A percentile compares a stretch with the other conserved stretches of the same genome.
Evolutionary conservation across 176 grass and related monocot genomes (phyloP).

Genomic region (Carex myosuroides): DNA sequence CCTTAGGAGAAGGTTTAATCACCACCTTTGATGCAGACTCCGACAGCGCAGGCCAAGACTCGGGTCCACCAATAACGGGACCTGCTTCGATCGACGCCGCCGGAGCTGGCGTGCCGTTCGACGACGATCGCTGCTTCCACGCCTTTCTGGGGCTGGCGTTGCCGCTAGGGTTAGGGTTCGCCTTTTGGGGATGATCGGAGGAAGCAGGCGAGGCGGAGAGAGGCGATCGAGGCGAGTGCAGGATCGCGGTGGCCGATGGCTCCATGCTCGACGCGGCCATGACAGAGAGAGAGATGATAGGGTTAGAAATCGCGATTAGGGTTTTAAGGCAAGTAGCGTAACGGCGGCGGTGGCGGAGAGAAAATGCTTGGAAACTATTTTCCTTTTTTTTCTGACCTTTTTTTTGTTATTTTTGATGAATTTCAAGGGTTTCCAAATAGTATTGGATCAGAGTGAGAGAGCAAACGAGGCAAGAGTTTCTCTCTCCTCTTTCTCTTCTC

Average conservation of each 20-base stretch:
- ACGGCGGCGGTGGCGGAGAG: conserved; percentile 14
- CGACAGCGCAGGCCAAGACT: conserved; percentile 80
- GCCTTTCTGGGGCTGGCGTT: conserved; percentile 19
- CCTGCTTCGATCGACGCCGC: conserved; percentile 24
- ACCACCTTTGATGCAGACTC: conserved; percentile 33
- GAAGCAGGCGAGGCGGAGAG: not conserved
- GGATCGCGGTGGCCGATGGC: conserved; percentile 16
- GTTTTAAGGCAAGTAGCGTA: conserved; percentile 30
- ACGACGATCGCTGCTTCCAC: conserved; percentile 28
- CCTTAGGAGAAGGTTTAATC: conserved; percentile 38
- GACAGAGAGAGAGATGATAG: conserved; percentile 10
- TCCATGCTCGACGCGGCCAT: conserved; percentile 44
- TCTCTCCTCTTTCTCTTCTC: conserved; percentile 19
- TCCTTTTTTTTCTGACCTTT: not conserved
- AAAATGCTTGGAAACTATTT: not conserved
- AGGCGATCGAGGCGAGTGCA: conserved; percentile 18
- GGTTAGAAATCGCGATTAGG: not conserved
- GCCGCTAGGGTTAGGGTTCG: not conserved
- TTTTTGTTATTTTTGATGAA: conserved; percentile 17
- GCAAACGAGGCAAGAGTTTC: not conserved
- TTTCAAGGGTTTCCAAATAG: conserved; percentile 15
- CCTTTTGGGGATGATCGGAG: not conserved
- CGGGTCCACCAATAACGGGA: conserved; percentile 49
- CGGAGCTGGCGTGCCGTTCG: conserved; percentile 37
- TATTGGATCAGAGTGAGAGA: conserved; percentile 34